Evolutionary conservation across 1,139 yeast genomes (phyloP).

Genomic region (Pichia sorboxylosa): DNA sequence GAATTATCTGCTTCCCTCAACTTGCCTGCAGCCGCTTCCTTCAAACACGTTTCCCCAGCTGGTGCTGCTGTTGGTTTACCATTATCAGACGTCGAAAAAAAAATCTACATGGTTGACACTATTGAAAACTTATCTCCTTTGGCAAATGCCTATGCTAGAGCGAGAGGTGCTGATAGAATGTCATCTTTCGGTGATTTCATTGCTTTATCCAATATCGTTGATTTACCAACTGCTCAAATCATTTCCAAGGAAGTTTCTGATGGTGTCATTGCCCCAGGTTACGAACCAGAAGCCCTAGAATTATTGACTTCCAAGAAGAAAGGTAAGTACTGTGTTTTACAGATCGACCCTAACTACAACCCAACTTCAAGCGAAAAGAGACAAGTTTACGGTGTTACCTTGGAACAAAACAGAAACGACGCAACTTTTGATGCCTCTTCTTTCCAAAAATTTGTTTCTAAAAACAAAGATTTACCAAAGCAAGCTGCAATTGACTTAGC

Average conservation of each 20-base stretch:
- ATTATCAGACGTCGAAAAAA: conserved; percentile 79
- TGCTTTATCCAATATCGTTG: conserved; percentile 92
- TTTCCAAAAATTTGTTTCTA: conserved; percentile 83
- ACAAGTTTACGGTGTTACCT: conserved; percentile 89
- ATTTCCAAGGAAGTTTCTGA: conserved; percentile 95
- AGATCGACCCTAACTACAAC: conserved; percentile 86
- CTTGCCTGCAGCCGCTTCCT: conserved; percentile 97
- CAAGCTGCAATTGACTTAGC: conserved; percentile 89
- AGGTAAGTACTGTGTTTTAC: conserved; percentile 92
- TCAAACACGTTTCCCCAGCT: conserved; percentile 98
- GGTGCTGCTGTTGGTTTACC: conserved; percentile 98
- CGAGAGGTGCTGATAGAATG: conserved; percentile 99
- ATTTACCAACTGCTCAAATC: conserved; percentile 90
- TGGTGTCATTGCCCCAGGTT: conserved; percentile 98
- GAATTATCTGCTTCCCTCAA: conserved; percentile 89
- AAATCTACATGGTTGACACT: conserved; percentile 87
- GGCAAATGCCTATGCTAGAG: conserved; percentile 97
- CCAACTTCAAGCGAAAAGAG: conserved; percentile 80
- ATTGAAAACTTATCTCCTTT: conserved; percentile 91
- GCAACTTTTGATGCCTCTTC: conserved; percentile 83
- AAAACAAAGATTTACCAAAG: conserved; percentile 76
- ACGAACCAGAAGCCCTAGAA: conserved; percentile 81
- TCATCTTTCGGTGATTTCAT: conserved; percentile 97
- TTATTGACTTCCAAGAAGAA: conserved; percentile 85
- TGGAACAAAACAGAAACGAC: conserved; percentile 95